Conservation (phyloP, 1,284 basidiomycete species). For the Sanghuangporus sanghuang region DNA sequence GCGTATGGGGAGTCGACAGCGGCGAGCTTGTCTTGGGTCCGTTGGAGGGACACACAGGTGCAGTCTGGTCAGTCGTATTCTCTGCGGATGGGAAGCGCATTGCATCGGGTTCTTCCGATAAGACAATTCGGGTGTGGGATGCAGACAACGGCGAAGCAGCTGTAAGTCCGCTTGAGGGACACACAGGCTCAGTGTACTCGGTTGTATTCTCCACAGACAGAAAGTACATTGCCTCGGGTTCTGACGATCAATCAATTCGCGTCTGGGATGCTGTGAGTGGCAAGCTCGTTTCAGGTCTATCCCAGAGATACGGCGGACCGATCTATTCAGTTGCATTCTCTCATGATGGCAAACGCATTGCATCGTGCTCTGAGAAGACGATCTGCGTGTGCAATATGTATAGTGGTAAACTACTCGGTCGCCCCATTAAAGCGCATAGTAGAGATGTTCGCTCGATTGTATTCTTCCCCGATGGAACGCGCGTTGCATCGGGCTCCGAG, state of each 20-base stretch:
- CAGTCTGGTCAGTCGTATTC: neutral
- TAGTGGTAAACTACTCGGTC: no score
- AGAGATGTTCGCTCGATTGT: no score
- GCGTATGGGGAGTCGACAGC: slow-evolving; percentile 5
- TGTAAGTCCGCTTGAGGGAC: neutral
- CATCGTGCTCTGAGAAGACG: no score
- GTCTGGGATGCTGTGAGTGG: neutral
- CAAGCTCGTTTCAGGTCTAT: neutral
- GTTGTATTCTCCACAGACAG: neutral
- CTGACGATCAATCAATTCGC: neutral
- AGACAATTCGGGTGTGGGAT: neutral
- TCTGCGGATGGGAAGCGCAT: neutral
- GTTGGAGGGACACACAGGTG: neutral
- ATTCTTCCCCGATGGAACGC: no score
- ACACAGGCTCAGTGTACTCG: neutral
- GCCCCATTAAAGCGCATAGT: no score
- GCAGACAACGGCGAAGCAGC: neutral
- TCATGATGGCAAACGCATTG: neutral
- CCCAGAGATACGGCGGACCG: neutral
- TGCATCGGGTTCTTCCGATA: neutral
- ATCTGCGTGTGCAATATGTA: no score
- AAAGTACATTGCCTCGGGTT: neutral
- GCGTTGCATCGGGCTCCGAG: no score
- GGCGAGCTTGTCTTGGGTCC: neutral
- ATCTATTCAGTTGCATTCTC: neutral